Conservation (phyloP, 2,329 filamentous ascomycete genomes). For the Didymella keratinophila region DNA sequence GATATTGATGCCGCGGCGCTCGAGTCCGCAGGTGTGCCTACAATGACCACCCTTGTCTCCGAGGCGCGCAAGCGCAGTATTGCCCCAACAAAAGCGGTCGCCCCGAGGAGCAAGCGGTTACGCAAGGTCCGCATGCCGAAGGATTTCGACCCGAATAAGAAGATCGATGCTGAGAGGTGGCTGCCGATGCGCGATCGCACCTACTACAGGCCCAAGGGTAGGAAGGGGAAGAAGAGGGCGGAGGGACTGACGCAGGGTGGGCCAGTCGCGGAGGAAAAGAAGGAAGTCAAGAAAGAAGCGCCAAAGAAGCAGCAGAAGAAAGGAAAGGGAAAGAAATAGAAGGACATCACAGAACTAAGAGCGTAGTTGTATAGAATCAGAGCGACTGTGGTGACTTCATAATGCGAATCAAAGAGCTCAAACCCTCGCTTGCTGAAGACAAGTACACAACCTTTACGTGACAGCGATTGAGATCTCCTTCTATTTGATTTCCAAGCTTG, state of each 20-base stretch:
- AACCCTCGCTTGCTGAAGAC: too few species aligned
- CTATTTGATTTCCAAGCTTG: too few species aligned
- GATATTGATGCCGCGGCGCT: conserved; percentile 69
- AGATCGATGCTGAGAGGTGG: conserved; percentile 91
- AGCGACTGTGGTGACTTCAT: too few species aligned
- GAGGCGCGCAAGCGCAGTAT: conserved; percentile 50
- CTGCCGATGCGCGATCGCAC: conserved; percentile 88
- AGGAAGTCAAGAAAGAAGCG: conserved; percentile 44
- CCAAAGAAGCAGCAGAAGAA: conserved; percentile 48
- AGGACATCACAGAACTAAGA: too few species aligned
- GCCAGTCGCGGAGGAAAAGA: conserved; percentile 68
- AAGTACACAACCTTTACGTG: too few species aligned
- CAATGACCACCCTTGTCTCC: conserved; percentile 45
- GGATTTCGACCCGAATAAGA: conserved; percentile 78
- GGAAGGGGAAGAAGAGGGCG: conserved; percentile 84
- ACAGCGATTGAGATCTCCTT: too few species aligned
- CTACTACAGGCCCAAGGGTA: conserved; percentile 87
- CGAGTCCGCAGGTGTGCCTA: conserved; percentile 71
- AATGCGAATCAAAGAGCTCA: too few species aligned
- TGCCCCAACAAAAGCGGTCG: conserved; percentile 50
- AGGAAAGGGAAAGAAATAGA: conserved; percentile 47
- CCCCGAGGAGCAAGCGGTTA: conserved; percentile 65
- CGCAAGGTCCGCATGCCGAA: conserved; percentile 72
- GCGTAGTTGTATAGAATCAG: too few species aligned
- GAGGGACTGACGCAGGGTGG: conserved; percentile 83